Conservation (phyloP, 2,329 filamentous ascomycete genomes). For the Aspergillus viridinutans region DNA sequence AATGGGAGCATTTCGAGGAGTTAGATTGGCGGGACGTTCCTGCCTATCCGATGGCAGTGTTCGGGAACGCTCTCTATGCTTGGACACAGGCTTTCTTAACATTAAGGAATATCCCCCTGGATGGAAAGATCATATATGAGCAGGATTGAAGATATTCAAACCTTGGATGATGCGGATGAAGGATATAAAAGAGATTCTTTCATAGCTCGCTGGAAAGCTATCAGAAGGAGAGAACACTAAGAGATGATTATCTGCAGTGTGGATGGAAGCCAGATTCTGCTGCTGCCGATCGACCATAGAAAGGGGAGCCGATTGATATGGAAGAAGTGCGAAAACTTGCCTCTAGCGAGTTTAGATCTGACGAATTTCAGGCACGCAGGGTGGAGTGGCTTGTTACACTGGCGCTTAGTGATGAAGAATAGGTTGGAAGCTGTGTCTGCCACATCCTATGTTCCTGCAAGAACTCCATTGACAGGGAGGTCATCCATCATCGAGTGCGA, state of each 20-base stretch:
- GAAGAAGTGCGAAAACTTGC: neutral
- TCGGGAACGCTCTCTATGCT: neutral
- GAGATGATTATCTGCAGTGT: neutral
- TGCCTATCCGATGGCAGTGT: neutral
- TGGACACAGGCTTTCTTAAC: neutral
- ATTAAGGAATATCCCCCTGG: neutral
- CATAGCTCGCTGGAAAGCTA: neutral
- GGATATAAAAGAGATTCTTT: neutral
- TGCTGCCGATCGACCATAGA: neutral
- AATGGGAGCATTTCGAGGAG: neutral
- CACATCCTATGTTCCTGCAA: neutral
- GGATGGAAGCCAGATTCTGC: neutral
- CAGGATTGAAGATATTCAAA: neutral
- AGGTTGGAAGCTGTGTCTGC: neutral
- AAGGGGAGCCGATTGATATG: neutral
- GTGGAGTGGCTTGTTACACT: neutral
- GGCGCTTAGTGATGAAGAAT: neutral
- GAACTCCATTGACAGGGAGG: too few relatives aligned
- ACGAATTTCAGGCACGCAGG: neutral
- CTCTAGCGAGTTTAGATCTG: neutral
- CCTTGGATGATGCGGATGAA: neutral
- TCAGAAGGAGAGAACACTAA: neutral
- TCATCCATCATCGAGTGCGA: too few relatives aligned
- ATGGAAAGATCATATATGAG: neutral
- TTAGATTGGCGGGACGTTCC: neutral